These are phyloP conservation scores for Aureoboletus auriporus DNA, from an alignment of 768 basidiomycete species.

Conservation along the genomic window DNA sequence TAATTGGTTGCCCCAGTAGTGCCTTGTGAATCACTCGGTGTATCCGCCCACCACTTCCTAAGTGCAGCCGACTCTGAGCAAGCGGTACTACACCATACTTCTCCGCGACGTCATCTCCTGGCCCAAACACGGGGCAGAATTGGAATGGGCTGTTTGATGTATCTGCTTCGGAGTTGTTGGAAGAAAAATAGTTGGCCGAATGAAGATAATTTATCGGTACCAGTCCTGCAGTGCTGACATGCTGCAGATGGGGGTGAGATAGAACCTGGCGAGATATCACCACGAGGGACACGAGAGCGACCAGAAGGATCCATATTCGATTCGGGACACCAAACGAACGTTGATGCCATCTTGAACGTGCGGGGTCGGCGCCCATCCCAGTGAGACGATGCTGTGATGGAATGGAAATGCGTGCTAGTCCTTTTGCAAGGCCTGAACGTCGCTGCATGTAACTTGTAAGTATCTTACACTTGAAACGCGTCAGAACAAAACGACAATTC, in stretches of 20 bases:
- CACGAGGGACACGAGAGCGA: constrained; percentile 52
- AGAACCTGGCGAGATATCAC: constrained; percentile 54
- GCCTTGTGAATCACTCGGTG: constrained; percentile 83
- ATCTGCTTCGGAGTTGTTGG: constrained; percentile 34
- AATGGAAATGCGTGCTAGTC: constrained; percentile 55
- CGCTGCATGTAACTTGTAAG: constrained; percentile 62
- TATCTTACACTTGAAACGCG: constrained; percentile 3
- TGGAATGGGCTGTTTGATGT: constrained; percentile 60
- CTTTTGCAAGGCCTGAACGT: constrained; percentile 44
- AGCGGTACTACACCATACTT: constrained; percentile 77
- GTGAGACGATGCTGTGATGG: constrained; percentile 36
- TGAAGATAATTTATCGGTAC: constrained; percentile 85
- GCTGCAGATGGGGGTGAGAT: constrained; percentile 22
- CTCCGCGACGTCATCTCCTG: constrained; percentile 70
- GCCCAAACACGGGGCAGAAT: constrained; percentile 89
- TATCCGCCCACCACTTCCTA: constrained; percentile 77
- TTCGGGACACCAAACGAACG: constrained; percentile 61
- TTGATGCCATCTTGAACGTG: constrained; percentile 49
- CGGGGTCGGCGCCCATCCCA: constrained; percentile 44
- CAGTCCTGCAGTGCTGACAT: constrained; percentile 41
- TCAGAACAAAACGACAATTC: constrained; percentile 3
- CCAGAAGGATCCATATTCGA: constrained; percentile 64
- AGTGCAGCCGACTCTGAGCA: constrained; percentile 68
- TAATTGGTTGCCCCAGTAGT: constrained; percentile 78
- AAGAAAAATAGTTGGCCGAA: constrained; percentile 28